phyloP scores from a whole-genome alignment of 148 eudicot species.

The Euryodendron excelsum region DNA sequence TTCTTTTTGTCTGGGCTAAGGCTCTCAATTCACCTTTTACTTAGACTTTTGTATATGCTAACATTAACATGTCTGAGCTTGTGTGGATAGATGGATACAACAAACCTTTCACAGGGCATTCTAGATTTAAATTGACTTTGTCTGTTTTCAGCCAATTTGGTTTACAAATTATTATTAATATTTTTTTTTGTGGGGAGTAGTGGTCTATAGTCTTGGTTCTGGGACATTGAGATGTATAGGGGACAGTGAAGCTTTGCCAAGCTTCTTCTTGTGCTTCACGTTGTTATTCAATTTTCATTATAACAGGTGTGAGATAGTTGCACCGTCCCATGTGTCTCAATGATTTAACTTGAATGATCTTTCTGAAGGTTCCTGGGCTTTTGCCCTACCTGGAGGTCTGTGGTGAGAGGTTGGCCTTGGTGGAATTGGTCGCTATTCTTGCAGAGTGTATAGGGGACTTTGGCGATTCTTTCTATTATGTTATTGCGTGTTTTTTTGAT shows the following conservation, averaged over 20 bases:
- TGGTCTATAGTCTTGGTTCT: neutral
- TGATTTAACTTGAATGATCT: conserved; percentile 71
- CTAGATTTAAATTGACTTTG: neutral
- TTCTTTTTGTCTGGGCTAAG: neutral
- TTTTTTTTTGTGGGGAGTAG: neutral
- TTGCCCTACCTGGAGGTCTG: conserved; percentile 84
- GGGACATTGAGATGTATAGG: neutral
- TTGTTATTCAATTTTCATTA: conserved; percentile 1
- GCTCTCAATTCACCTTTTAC: neutral
- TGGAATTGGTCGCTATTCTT: conserved; percentile 78
- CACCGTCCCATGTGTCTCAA: conserved; percentile 39
- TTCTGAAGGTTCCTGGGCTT: conserved; percentile 82
- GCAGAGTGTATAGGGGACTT: conserved; percentile 67
- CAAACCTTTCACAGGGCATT: neutral
- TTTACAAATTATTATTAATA: neutral
- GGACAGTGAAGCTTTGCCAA: conserved; percentile 9
- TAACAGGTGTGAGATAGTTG: conserved; percentile 36
- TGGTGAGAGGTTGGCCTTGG: conserved; percentile 88
- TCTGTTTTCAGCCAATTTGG: neutral
- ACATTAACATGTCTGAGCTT: neutral
- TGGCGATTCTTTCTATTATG: conserved; percentile 75
- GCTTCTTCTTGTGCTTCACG: conserved; percentile 4
- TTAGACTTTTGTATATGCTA: neutral
- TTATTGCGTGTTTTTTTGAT: conserved; percentile 67
- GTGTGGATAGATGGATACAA: neutral